Base-by-base conservation (phyloP, 805 yeast species). In the Isabelozyma heimii region DNA sequence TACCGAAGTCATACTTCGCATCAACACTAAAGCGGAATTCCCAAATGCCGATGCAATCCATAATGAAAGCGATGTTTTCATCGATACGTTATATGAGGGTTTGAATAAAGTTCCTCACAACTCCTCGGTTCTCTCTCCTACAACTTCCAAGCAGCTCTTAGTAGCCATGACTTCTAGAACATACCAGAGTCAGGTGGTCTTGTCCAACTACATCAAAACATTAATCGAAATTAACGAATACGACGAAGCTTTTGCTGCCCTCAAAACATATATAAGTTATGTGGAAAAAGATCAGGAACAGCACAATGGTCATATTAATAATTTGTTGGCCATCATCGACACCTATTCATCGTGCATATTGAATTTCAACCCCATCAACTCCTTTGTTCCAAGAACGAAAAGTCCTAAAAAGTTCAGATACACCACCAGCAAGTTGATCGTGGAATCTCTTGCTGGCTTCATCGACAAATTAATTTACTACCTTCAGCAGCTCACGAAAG, bases 171-270 rank as follows among this genome's bases (percentile, higher is more conserved):
- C 69, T 2, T 56, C 60, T 17, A 67, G 63, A 42, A 65, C 77
- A 0, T 74, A 66, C 51, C 77, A 73, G 49, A 69, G 72, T 53
- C 67, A 65, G 45, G 49, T 57, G 1, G 65, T 73, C n/a, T 58
- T 72, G 24, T 53, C 62, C 9, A 63, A 62, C 46, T 61, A 66
- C 40, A 65, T 73, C 26, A 57, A 62, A 42, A 56, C 66, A 1
- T 60, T 72, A 42, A 52, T 72, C 15, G 70, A 68, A 14, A 53
- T 63, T 44, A 54, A 60, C 8, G 76, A 73, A 49, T 69, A 62
- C 50, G 79, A 74, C 48, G 78, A 74, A 51, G 79, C 78, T 0
- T 59, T 68, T 45, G 75, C 75, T 8, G 76, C 76, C 0, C 66
- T 73, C 48, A 66, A 65, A 33, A 72, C 77, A 0, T 73, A 64